Percentiles rank a stretch among this genome's conserved stretches.
Evolutionary conservation across 202 grass and related monocot genomes (phyloP).

Genomic region (Thinopyrum obtusiflorum): DNA sequence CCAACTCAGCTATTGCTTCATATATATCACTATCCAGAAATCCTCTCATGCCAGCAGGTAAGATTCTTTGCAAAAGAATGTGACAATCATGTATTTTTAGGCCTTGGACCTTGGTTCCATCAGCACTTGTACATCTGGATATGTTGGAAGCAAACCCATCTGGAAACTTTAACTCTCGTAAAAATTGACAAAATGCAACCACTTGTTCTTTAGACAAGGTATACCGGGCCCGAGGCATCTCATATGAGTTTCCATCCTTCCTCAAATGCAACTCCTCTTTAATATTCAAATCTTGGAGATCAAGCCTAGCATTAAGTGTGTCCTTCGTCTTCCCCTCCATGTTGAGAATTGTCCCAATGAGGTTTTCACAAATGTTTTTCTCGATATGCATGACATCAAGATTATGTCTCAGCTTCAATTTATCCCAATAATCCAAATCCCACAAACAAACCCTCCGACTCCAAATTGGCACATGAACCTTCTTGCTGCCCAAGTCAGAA

Average conservation of each 20-base stretch:
- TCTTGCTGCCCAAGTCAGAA: no score
- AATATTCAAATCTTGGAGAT: constrained; percentile 1
- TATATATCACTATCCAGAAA: neutral
- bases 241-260: neutral
- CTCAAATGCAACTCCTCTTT: neutral
- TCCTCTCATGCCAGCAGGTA: neutral
- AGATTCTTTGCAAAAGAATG: neutral
- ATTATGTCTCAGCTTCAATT: no score
- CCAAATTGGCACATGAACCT: no score
- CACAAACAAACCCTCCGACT: no score
- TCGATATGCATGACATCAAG: no score
- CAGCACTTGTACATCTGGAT: neutral
- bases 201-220: neutral
- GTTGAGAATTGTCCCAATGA: no score
- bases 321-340: constrained; percentile 11
- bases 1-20: neutral
- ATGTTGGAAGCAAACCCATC: constrained; percentile 15
- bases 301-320: neutral
- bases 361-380: no score
- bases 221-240: neutral
- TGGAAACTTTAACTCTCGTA: no score
- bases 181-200: neutral
- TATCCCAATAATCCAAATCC: no score
- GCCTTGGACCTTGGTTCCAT: constrained; percentile 6
- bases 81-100: neutral